phyloP scores from a whole-genome alignment of 2,329 filamentous ascomycete species.

The Capronia epimyces region DNA sequence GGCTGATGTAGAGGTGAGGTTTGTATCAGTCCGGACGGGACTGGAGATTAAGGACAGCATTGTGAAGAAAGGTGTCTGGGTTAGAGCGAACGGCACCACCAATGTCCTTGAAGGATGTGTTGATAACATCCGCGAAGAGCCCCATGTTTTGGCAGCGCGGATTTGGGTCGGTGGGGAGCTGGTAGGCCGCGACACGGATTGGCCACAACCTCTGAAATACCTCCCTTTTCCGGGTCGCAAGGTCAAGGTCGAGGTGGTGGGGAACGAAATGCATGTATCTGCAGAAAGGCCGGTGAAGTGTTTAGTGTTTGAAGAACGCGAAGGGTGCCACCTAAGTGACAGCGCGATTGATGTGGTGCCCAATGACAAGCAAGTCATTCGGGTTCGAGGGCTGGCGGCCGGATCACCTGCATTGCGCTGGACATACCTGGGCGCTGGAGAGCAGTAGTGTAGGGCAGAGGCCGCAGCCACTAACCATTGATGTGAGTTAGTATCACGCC shows the following conservation, averaged over 20 bases:
- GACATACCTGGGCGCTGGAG: constrained; percentile 29
- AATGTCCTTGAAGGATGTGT: constrained; percentile 48
- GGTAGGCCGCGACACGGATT: constrained; percentile 53
- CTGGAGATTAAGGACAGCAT: constrained; percentile 50
- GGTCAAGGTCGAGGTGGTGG: constrained; percentile 42
- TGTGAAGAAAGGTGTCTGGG: constrained; percentile 43
- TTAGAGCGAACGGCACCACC: constrained; percentile 53
- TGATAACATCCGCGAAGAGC: constrained; percentile 44
- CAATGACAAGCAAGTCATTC: constrained; percentile 49
- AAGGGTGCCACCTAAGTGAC: constrained; percentile 50
- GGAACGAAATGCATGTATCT: constrained; percentile 43
- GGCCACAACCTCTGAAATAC: constrained; percentile 58
- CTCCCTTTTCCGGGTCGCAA: constrained; percentile 50
- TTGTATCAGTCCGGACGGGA: constrained; percentile 52
- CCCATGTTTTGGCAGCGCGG: constrained; percentile 50
- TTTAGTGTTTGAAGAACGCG: constrained; percentile 55
- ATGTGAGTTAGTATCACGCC: too few species aligned
- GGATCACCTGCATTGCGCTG: constrained; percentile 25
- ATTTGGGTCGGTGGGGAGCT: constrained; percentile 50
- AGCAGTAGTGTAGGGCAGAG: constrained; percentile 29
- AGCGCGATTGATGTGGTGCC: constrained; percentile 55
- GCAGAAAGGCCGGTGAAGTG: constrained; percentile 53
- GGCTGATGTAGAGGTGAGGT: constrained; percentile 41
- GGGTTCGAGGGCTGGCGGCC: constrained; percentile 28
- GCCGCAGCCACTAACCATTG: too few species aligned